phyloP scores from a whole-genome alignment of 495 filamentous ascomycete species.

The Eremomyces bilateralis region DNA sequence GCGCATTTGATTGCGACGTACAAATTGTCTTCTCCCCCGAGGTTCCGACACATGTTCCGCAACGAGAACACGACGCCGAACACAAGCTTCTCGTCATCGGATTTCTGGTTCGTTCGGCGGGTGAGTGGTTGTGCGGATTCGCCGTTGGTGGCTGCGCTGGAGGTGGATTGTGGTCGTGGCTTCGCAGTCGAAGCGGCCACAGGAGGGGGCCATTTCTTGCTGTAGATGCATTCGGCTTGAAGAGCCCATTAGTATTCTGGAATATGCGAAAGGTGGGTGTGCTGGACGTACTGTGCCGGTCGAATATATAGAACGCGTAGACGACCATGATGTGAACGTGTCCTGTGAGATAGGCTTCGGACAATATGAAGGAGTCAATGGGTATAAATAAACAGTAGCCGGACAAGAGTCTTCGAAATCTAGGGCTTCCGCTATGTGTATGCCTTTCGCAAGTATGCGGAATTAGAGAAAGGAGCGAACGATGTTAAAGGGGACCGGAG shows the following conservation, averaged over 20 bases:
- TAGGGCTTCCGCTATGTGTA: too few relatives aligned
- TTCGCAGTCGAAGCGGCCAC: conserved; percentile 23
- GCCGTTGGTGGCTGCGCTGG: conserved; percentile 16
- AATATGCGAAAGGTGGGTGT: too few relatives aligned
- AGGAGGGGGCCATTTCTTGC: conserved; percentile 50
- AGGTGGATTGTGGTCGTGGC: conserved; percentile 14
- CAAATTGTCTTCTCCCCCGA: conserved; percentile 65
- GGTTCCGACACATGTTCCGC: conserved; percentile 88
- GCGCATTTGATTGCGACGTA: too few relatives aligned
- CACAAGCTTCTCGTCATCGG: conserved; percentile 88
- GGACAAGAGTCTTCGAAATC: too few relatives aligned
- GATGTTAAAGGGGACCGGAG: too few relatives aligned
- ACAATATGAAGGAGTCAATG: too few relatives aligned
- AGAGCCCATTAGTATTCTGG: too few relatives aligned
- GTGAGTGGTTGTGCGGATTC: conserved; percentile 7
- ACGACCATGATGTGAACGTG: too few relatives aligned
- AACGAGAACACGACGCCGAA: conserved; percentile 93
- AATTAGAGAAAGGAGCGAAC: too few relatives aligned
- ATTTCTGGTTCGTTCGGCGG: conserved; percentile 31
- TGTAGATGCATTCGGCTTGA: conserved; percentile 95
- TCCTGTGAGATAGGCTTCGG: too few relatives aligned
- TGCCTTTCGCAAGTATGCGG: too few relatives aligned
- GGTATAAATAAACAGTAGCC: too few relatives aligned
- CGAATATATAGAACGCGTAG: conserved; percentile 97
- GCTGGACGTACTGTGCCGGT: conserved; percentile 90